phyloP scores from a whole-genome alignment of 176 grass and related monocot species.

The Musa schizocarpa region DNA sequence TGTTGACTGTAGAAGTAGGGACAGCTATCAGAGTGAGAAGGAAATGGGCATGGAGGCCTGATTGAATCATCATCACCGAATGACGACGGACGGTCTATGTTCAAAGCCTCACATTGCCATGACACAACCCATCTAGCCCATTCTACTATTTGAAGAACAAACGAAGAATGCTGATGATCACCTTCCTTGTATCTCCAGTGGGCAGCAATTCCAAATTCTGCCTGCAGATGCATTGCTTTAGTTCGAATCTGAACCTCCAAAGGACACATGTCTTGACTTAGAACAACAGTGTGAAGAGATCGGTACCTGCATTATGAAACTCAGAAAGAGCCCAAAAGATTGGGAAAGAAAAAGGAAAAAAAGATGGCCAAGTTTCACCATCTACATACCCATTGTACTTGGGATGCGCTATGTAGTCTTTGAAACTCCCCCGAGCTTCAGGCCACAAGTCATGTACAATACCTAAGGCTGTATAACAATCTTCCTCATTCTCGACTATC shows the following conservation, averaged over 20 bases:
- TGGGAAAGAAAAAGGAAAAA: not conserved
- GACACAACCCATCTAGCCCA: slow-evolving; percentile 50
- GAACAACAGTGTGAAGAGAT: slow-evolving; percentile 71
- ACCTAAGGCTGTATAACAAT: slow-evolving; percentile 55
- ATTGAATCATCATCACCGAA: slow-evolving; percentile 23
- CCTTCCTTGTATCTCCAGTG: slow-evolving; percentile 84
- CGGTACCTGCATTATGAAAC: slow-evolving; percentile 49
- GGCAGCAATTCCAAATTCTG: slow-evolving; percentile 71
- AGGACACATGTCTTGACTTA: slow-evolving; percentile 41
- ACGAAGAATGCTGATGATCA: slow-evolving; percentile 21
- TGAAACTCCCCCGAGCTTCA: slow-evolving; percentile 52
- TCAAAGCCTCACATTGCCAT: slow-evolving; percentile 43
- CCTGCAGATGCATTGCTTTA: slow-evolving; percentile 74
- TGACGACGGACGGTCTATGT: slow-evolving; percentile 27
- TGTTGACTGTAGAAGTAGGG: slow-evolving; percentile 21
- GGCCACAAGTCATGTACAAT: slow-evolving; percentile 71
- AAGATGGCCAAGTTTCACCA: not conserved
- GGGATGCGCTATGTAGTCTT: slow-evolving; percentile 67
- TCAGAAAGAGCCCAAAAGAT: slow-evolving; percentile 3
- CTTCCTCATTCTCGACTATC: slow-evolving; percentile 49
- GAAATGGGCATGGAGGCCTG: slow-evolving; percentile 21
- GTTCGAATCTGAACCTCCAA: slow-evolving; percentile 86
- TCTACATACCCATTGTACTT: slow-evolving; percentile 59
- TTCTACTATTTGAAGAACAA: slow-evolving; percentile 50
- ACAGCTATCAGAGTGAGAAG: slow-evolving; percentile 26